Evolutionary conservation across 129 eudicot genomes (phyloP), one percentile per base, ranked within the genome.

Genomic region (Lactuca saligna): DNA sequence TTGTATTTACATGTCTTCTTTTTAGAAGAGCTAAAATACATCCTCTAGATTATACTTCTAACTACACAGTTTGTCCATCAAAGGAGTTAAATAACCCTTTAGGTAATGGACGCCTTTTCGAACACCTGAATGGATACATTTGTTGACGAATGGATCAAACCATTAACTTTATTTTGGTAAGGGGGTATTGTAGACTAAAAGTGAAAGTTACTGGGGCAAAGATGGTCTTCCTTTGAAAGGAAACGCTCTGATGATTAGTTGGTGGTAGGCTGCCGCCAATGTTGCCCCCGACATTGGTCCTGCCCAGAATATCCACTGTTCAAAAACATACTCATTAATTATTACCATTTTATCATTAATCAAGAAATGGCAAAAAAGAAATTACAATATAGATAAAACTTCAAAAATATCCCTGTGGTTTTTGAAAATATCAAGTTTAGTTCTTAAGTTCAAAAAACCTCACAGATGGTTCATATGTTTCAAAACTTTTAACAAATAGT

Each of bases 301-400:
- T 4, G 76, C 95, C 90, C 95, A 84, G 79, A 82, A 87, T 54
- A 88, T 77, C 95, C 95, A 88, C 95, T 88, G 88, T 74, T 13
- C 54, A 56, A 44, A 63, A 14, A 41, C 20, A 60, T 11, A 66
- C 29, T 13, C 46, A n/a, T 48, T 29, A 20, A 9, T 39, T 39
- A 17, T 39, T 17, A 13, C 4, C 10, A 11, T 39, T 63, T n/a
- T 13, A n/a, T 5, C 17, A 16, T 17, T 14, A 6, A 6, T 6
- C 32, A 16, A 54, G 4, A 25, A 25, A 25, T 25, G 29, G 2
- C 29, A 25, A 25, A 25, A 25, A n/a, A n/a, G n/a, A n/a, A n/a
- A n/a, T n/a, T n/a, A n/a, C n/a, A n/a, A n/a, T n/a, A n/a, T n/a
- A n/a, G n/a, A n/a, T n/a, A n/a, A n/a, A n/a, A n/a, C n/a, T n/a